These are phyloP conservation scores for Stephania japonica DNA, from an alignment of 164 flowering plant species.

Conservation along the genomic window DNA sequence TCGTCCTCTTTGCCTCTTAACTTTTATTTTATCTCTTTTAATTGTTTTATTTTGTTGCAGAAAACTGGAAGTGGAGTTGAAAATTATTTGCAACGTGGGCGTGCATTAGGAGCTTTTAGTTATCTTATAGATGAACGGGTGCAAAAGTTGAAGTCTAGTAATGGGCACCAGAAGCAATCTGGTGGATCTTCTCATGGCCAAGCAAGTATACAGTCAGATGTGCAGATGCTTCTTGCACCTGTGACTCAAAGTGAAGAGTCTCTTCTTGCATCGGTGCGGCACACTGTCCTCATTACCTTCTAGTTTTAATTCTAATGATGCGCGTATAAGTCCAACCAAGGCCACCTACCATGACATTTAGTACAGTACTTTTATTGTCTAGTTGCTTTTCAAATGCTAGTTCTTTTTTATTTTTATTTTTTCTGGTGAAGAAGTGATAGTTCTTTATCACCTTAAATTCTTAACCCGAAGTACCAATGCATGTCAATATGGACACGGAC, in stretches of 20 bases:
- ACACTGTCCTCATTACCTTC: slow-evolving; percentile 11
- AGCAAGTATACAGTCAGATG: slow-evolving; percentile 67
- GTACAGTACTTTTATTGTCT: not conserved
- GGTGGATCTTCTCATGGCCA: slow-evolving; percentile 44
- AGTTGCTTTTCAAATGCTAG: not conserved
- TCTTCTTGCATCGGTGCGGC: slow-evolving; percentile 71
- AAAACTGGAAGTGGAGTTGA: slow-evolving; percentile 70
- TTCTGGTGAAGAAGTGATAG: too few relatives aligned
- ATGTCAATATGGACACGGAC: too few relatives aligned
- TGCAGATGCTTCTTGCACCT: slow-evolving; percentile 75
- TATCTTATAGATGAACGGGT: slow-evolving; percentile 62
- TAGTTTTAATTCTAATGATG: not conserved
- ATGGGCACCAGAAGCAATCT: slow-evolving; percentile 27
- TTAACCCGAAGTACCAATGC: too few relatives aligned
- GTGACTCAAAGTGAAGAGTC: slow-evolving; percentile 63
- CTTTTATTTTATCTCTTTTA: slow-evolving; percentile 3
- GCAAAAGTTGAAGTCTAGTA: slow-evolving; percentile 49
- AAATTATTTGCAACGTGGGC: slow-evolving; percentile 94
- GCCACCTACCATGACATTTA: not conserved
- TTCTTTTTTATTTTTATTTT: not conserved
- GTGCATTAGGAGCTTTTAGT: slow-evolving; percentile 83
- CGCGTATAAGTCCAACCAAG: not conserved
- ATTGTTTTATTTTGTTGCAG: slow-evolving; percentile 33
- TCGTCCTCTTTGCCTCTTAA: not conserved
- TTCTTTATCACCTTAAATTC: too few relatives aligned